phyloP scores from a whole-genome alignment of 441 rosid genomes.

The Erysimum cheiri region DNA sequence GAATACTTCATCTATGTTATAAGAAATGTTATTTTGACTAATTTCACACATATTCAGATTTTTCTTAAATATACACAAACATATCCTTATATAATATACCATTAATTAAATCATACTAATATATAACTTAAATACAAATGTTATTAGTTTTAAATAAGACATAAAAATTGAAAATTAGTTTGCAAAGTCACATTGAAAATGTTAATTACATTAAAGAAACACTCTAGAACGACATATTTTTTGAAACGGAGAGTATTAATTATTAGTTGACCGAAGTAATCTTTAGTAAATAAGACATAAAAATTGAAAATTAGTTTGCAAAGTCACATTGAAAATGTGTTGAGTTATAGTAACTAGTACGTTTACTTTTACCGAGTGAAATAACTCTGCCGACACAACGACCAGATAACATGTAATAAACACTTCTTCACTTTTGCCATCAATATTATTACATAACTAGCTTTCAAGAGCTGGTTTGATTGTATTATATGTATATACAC shows the following conservation, averaged over 20 bases:
- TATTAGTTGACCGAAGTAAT: no score
- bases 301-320: no score
- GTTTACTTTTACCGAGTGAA: neutral
- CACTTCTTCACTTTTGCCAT: constrained; percentile 15
- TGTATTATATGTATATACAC: constrained; percentile 18
- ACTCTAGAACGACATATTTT: neutral
- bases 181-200: neutral
- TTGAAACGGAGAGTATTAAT: neutral
- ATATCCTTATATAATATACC: neutral
- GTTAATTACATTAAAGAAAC: neutral
- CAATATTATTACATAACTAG: constrained; percentile 35
- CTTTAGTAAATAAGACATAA: no score
- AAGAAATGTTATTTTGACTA: neutral
- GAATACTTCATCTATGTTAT: neutral
- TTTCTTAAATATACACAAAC: neutral
- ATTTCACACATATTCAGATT: neutral
- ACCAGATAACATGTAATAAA: constrained; percentile 27
- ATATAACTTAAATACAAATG: neutral
- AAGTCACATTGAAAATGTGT: no score
- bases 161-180: neutral
- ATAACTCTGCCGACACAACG: constrained; percentile 22
- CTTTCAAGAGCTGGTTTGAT: constrained; percentile 16
- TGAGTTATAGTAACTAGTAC: constrained; percentile 5
- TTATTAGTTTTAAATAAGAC: neutral
- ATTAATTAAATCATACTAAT: no score